Conservation (phyloP, 805 yeast species). For the Nakazawaea holstii region DNA sequence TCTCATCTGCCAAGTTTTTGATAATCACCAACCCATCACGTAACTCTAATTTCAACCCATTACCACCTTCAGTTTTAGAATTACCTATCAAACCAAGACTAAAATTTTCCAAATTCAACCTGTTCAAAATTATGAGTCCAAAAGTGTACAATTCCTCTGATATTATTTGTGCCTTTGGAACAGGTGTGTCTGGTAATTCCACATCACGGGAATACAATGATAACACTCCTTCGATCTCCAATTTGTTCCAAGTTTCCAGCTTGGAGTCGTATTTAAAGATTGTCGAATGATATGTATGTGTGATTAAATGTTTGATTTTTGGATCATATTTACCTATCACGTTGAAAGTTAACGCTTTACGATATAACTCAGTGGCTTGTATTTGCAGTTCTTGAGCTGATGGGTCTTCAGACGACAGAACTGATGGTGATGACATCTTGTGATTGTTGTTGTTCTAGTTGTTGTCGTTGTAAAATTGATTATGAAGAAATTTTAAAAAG, state of each 20-base stretch:
- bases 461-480: too few species aligned
- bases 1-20: conserved; percentile 61
- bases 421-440: neutral
- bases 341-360: conserved; percentile 66
- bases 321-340: conserved; percentile 78
- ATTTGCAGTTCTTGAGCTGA: neutral
- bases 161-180: conserved; percentile 25
- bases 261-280: conserved; percentile 56
- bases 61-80: conserved; percentile 22
- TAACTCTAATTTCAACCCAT: conserved; percentile 58
- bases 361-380: conserved; percentile 51
- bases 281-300: conserved; percentile 67
- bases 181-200: conserved; percentile 6
- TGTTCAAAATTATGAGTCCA: conserved; percentile 66
- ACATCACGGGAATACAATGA: conserved; percentile 55
- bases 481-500: too few species aligned
- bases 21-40: conserved; percentile 68
- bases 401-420: neutral
- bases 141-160: conserved; percentile 46
- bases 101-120: conserved; percentile 65
- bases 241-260: conserved; percentile 62
- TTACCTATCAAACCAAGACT: conserved; percentile 56
- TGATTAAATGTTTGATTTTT: conserved; percentile 57
- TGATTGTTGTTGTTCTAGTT: neutral
- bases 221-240: conserved; percentile 66